Conservation (phyloP, 116 monocot species). For the Iris pallida region DNA sequence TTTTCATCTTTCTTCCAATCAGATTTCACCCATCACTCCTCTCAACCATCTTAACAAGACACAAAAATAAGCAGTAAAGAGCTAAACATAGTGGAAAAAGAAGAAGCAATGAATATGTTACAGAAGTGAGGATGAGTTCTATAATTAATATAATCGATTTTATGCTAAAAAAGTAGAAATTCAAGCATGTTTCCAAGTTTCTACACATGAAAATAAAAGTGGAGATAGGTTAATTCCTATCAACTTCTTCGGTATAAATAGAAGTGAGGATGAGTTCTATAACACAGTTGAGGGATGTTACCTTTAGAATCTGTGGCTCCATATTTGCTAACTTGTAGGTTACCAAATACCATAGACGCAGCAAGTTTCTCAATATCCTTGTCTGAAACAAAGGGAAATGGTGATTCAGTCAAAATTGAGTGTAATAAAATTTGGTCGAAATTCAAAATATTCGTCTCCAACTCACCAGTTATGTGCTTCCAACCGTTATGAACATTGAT, state of each 20-base stretch:
- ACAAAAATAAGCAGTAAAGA: too few relatives aligned
- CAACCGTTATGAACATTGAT: conserved; percentile 64
- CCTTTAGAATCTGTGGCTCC: conserved; percentile 48
- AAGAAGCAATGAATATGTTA: too few relatives aligned
- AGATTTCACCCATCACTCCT: conserved; percentile 34
- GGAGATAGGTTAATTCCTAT: too few relatives aligned
- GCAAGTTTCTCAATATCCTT: conserved; percentile 40
- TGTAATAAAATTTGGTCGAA: too few relatives aligned
- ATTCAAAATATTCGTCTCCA: background rate
- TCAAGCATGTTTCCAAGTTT: too few relatives aligned
- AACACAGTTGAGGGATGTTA: conserved; percentile 4
- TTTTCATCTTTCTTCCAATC: conserved; percentile 45
- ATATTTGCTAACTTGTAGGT: conserved; percentile 29
- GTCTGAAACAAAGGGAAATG: conserved; percentile 38
- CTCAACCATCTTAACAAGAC: conserved; percentile 52
- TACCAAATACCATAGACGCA: conserved; percentile 27
- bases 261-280: background rate
- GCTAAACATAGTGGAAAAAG: too few relatives aligned
- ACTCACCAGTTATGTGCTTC: conserved; percentile 52
- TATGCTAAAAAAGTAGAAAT: too few relatives aligned
- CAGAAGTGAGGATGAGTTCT: too few relatives aligned
- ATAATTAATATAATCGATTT: too few relatives aligned
- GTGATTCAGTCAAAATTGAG: conserved; percentile 28
- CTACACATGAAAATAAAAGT: too few relatives aligned
- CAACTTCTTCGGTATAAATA: too few relatives aligned